Evolutionary conservation across 2,329 filamentous ascomycete species (phyloP), one percentile per base, ranked within the genome.

Genomic region (Bimuria novae-zelandiae): DNA sequence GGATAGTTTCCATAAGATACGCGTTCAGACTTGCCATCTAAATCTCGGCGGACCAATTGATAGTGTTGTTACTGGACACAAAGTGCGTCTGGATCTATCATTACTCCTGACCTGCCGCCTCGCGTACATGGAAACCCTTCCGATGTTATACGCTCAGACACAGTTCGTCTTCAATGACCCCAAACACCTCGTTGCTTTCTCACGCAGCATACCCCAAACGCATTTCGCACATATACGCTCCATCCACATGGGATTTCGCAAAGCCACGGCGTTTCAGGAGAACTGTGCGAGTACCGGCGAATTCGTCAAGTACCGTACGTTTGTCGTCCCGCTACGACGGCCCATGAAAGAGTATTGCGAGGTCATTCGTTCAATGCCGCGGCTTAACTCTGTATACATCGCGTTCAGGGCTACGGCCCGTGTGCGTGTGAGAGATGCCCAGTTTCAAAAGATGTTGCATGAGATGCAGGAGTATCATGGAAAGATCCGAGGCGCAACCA

Each of bases 71-170:
- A n/a, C 30, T 36, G 11, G 4, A 16, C 12, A 36, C 12, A 30
- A 16, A 16, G 19, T 23, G 43, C 22, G 21, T 5, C 6, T 37
- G 19, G 12, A 25, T 19, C 8, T 27, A 25, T 21, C 21, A 10
- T 22, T 47, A 16, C 44, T 47, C 21, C 44, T 19, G 12, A 47
- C 44, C n/a, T 47, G 44, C 16, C 32, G 44, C 7, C 44, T 25
- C 4, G 21, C 22, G 25, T 47, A 47, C n/a, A 47, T 12, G 3
- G 44, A 47, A 37, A 21, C 44, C 6, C 17, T 47, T 10, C 44
- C 44, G 3, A 25, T 37, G 7, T 8, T 47, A 3, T 47, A 47
- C 22, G 14, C 44, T 17, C 14, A 21, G 21, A 36, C 12, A 3
- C 44, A 37, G 10, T 47, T 47, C 21, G 30, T 36, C 10, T 37